These are phyloP conservation scores for Cajanus cajan DNA, from an alignment of 306 rosid genomes.

Conservation along the genomic window DNA sequence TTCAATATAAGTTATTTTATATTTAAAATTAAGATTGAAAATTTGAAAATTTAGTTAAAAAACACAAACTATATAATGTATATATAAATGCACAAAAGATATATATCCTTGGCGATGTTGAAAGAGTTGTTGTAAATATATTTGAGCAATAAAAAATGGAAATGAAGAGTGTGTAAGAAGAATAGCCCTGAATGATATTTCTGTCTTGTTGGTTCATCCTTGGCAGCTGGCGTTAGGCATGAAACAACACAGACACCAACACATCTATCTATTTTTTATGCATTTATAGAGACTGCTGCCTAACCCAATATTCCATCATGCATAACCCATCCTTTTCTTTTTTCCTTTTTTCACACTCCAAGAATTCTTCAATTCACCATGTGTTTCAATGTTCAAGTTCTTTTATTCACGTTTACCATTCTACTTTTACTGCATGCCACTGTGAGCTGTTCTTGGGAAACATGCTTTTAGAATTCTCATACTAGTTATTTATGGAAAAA, in stretches of 20 bases:
- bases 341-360: constrained; percentile 25
- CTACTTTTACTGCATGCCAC: background rate
- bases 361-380: constrained; percentile 14
- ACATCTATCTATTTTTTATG: background rate
- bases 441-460: no score
- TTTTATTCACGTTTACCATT: background rate
- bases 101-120: no score
- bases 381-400: constrained; percentile 2
- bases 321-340: background rate
- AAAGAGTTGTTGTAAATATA: background rate
- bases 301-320: constrained; percentile 17
- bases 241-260: background rate
- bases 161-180: background rate
- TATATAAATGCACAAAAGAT: no score
- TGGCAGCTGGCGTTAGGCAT: constrained; percentile 29
- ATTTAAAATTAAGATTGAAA: no score
- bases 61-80: no score
- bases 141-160: background rate
- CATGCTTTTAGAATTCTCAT: no score
- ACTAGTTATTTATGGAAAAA: no score
- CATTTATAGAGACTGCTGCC: constrained; percentile 9
- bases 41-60: no score
- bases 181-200: no score
- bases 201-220: background rate
- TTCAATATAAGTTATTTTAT: no score